Base-by-base conservation (phyloP, 768 basidiomycete genomes). In the Leccinum variicolor region DNA sequence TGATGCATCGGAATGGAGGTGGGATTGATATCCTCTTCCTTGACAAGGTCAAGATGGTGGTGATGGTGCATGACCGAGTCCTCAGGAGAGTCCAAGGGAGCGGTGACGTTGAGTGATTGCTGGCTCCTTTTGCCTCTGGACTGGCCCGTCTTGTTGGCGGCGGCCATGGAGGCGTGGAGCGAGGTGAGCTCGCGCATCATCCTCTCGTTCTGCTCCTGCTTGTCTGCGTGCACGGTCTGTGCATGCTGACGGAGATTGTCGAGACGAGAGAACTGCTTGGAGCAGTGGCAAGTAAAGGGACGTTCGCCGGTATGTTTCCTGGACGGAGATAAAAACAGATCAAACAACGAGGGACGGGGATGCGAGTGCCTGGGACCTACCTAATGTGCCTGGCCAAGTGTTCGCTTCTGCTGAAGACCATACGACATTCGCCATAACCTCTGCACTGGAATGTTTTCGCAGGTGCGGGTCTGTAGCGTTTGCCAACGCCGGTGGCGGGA, bases 281-380 rank as follows among this genome's bases (percentile, higher is more conserved):
- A 83, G 77, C 96, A 98, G 70, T 98, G 95, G 68, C 96, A 98
- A 41, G 86, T 84, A 74, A 98, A 98, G 17, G 96, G 96, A 19
- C 94, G 86, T 71, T 98, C 96, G 60, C 96, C 96, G 5, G 96
- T 98, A 74, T 98, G 96, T 82, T 98, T 98, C 64, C 95, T 98
- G 75, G 15, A 60, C 53, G 57, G 65, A 58, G 62, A 68, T 56
- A 58, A 56, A 33, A 61, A 50, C 29, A 65, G 65, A 73, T 69
- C 64, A 57, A 64, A 54, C 31, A 54, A 61, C 13, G 59, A 39
- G 59, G 50, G 52, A 55, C 17, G 51, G 60, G 57, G 58, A 56
- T 2, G 46, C 9, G 19, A 62, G 64, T 64, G 65, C 65, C 64
- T 62, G 68, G 65, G 59, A 73, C 84, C 72, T 68, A 94, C 94